phyloP scores from a whole-genome alignment of 2,329 filamentous ascomycete genomes.

The Harringtonia lauricola region DNA sequence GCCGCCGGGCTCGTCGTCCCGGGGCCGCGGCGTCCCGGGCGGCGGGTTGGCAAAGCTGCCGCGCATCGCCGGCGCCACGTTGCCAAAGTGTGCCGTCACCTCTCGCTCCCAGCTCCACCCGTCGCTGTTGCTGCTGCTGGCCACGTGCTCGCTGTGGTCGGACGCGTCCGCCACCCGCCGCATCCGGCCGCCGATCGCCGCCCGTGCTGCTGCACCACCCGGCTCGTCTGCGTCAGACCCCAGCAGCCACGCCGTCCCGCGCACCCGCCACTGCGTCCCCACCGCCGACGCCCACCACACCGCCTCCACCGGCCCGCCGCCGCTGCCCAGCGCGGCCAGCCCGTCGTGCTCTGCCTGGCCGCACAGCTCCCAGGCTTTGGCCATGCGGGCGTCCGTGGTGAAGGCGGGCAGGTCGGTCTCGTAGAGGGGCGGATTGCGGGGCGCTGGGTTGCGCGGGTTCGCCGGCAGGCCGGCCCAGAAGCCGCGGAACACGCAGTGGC shows the following conservation, averaged over 20 bases:
- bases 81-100: slow-evolving; percentile 81
- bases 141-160: slow-evolving; percentile 5
- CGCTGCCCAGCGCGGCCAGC: slow-evolving; percentile 39
- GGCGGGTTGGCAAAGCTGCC: slow-evolving; percentile 64
- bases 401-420: slow-evolving; percentile 72
- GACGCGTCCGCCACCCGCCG: slow-evolving; percentile 25
- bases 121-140: background rate
- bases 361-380: slow-evolving; percentile 66
- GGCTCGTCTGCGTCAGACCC: slow-evolving; percentile 47
- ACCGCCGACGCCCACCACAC: slow-evolving; percentile 72
- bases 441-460: slow-evolving; percentile 62
- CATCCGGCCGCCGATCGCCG: slow-evolving; percentile 45
- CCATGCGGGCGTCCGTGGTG: slow-evolving; percentile 82
- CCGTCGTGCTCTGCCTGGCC: slow-evolving; percentile 31
- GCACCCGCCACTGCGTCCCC: slow-evolving; percentile 75
- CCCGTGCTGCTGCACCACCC: slow-evolving; percentile 59
- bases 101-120: slow-evolving; percentile 76
- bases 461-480: slow-evolving; percentile 66
- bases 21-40: slow-evolving; percentile 49
- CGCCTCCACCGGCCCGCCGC: slow-evolving; percentile 58
- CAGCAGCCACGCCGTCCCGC: slow-evolving; percentile 65
- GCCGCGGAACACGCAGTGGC: slow-evolving; percentile 77
- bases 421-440: slow-evolving; percentile 56
- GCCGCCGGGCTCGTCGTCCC: slow-evolving; percentile 26
- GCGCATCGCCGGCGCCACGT: slow-evolving; percentile 70